These are phyloP conservation scores for Fagopyrum esculentum DNA, from an alignment of 148 eudicot species.

Conservation along the genomic window DNA sequence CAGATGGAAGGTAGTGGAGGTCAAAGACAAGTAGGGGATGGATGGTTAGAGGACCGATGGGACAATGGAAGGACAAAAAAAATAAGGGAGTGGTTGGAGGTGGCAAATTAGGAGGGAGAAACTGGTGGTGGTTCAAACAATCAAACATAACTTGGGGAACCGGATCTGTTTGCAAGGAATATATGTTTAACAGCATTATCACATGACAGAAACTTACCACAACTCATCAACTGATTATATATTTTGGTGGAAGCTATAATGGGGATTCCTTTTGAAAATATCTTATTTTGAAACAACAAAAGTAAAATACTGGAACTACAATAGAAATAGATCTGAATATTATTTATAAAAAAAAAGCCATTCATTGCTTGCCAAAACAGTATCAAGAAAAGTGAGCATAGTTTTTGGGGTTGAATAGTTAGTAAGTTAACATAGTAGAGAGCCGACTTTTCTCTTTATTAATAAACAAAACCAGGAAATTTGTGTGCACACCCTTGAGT, in stretches of 20 bases:
- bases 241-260: not conserved
- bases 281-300: not conserved
- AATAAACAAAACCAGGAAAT: not conserved
- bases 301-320: not conserved
- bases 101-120: not conserved
- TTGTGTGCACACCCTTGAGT: not conserved
- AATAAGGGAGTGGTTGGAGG: not conserved
- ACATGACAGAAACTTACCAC: not conserved
- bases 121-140: not conserved
- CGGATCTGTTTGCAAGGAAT: not conserved
- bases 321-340: not conserved
- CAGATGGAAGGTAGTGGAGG: not conserved
- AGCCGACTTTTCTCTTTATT: not conserved
- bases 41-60: not conserved
- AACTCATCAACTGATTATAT: not conserved
- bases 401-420: not conserved
- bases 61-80: not conserved
- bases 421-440: not conserved
- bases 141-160: not conserved
- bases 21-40: not conserved
- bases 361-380: not conserved
- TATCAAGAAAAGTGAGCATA: not conserved
- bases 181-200: not conserved
- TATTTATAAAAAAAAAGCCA: not conserved
- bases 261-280: not conserved